Percentiles rank a stretch among this genome's conserved stretches.
These are phyloP conservation scores for Xylariaceae sp. DNA, from an alignment of 2,329 filamentous ascomycete genomes.

Conservation along the genomic window DNA sequence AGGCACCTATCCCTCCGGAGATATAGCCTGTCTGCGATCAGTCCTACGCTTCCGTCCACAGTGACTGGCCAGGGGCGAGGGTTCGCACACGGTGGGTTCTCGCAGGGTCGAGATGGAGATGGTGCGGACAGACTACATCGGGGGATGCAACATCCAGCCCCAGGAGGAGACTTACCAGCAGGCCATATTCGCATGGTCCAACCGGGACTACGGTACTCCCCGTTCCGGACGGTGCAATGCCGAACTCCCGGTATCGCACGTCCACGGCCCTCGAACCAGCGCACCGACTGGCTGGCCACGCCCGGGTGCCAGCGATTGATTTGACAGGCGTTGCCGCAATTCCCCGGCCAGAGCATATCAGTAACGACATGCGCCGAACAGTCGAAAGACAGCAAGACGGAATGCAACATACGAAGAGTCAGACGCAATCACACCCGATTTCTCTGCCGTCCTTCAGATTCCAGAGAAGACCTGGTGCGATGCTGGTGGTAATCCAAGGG, in stretches of 20 bases:
- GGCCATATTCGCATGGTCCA: constrained; percentile 1
- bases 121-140: too few relatives aligned
- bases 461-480: too few relatives aligned
- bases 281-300: constrained; percentile 24
- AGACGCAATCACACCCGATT: too few relatives aligned
- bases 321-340: constrained; percentile 4
- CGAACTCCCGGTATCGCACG: constrained; percentile 1
- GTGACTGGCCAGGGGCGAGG: constrained; percentile 7
- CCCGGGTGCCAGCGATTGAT: constrained; percentile 19
- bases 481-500: too few relatives aligned
- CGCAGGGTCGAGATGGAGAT: too few relatives aligned
- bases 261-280: constrained; percentile 21
- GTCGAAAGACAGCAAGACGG: constrained; percentile 45
- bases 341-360: constrained; percentile 2
- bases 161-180: neutral
- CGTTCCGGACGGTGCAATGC: neutral
- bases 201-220: constrained; percentile 3
- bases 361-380: constrained; percentile 47
- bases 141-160: too few relatives aligned
- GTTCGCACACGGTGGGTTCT: too few relatives aligned
- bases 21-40: constrained; percentile 17
- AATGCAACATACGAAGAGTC: constrained; percentile 25
- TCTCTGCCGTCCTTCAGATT: neutral
- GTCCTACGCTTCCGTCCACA: constrained; percentile 28
- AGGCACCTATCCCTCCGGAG: constrained; percentile 21